These are phyloP conservation scores for Gamarada debralockiae DNA, from an alignment of 495 filamentous ascomycete species.

Conservation along the genomic window DNA sequence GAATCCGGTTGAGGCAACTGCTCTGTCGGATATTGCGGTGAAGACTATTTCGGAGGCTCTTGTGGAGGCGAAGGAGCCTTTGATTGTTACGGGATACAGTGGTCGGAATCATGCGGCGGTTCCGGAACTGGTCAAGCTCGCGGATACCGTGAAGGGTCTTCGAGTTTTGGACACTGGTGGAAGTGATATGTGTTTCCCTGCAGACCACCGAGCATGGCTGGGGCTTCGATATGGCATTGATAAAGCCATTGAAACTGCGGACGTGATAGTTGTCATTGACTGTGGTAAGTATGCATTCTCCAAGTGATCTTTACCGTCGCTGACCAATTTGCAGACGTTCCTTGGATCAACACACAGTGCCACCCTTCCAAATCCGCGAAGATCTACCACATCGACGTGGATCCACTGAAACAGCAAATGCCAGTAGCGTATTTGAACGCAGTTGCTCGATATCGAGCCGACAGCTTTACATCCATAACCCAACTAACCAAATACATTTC, in stretches of 20 bases:
- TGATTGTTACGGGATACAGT: constrained; percentile 80
- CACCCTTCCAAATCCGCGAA: constrained; percentile 55
- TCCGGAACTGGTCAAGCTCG: constrained; percentile 69
- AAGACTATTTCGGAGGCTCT: constrained; percentile 67
- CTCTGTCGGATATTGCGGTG: constrained; percentile 61
- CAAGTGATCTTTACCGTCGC: background rate
- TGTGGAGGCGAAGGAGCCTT: constrained; percentile 66
- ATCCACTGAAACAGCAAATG: constrained; percentile 82
- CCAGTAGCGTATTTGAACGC: constrained; percentile 77
- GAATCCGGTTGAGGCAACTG: constrained; percentile 72
- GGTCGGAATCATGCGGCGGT: constrained; percentile 73
- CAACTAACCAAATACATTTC: constrained; percentile 60
- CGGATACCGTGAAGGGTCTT: constrained; percentile 72
- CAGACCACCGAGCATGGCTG: constrained; percentile 65
- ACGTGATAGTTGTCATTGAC: constrained; percentile 82
- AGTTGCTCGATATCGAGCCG: constrained; percentile 70
- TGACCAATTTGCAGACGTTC: constrained; percentile 38
- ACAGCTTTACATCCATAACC: constrained; percentile 64
- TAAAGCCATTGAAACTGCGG: constrained; percentile 68
- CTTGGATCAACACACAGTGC: constrained; percentile 61
- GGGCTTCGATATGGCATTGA: constrained; percentile 77
- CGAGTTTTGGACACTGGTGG: constrained; percentile 86
- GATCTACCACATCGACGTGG: constrained; percentile 80
- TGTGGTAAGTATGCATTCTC: constrained; percentile 45
- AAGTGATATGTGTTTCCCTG: constrained; percentile 95